These are phyloP conservation scores for Thalassiosira hispida DNA, from an alignment of 352 stramenopile genomes.

Conservation along the genomic window DNA sequence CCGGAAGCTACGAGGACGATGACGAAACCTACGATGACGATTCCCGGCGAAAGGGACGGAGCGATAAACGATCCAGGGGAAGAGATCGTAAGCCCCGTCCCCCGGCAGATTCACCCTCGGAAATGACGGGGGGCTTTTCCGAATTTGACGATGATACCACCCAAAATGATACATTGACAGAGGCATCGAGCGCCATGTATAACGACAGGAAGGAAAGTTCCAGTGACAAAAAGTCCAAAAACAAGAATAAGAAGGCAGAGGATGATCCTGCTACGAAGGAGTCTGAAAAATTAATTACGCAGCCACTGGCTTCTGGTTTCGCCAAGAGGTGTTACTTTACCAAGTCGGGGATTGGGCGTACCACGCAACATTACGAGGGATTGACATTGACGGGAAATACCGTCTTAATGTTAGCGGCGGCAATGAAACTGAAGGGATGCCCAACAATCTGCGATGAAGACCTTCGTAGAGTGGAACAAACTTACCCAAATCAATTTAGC, in stretches of 20 bases:
- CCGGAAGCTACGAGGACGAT: slow-evolving; percentile 41
- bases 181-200: slow-evolving; percentile 11
- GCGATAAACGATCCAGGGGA: slow-evolving; percentile 13
- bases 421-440: slow-evolving; percentile 85
- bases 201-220: slow-evolving; percentile 6
- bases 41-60: background rate
- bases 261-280: slow-evolving; percentile 6
- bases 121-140: slow-evolving; percentile 16
- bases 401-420: slow-evolving; percentile 76
- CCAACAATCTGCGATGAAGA: slow-evolving; percentile 86
- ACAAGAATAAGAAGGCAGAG: slow-evolving; percentile 16
- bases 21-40: slow-evolving; percentile 42
- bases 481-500: slow-evolving; percentile 83
- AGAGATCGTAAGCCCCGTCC: slow-evolving; percentile 28
- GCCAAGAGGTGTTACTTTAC: slow-evolving; percentile 85
- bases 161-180: slow-evolving; percentile 28
- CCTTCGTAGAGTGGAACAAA: slow-evolving; percentile 79
- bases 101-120: slow-evolving; percentile 21
- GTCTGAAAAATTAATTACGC: slow-evolving; percentile 35
- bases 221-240: background rate
- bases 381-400: slow-evolving; percentile 82
- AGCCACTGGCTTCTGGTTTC: slow-evolving; percentile 77
- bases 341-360: slow-evolving; percentile 77
- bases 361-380: slow-evolving; percentile 82
- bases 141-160: slow-evolving; percentile 41